Evolutionary conservation across 805 yeast genomes (phyloP).

Genomic region (Ogataea methylovora): DNA sequence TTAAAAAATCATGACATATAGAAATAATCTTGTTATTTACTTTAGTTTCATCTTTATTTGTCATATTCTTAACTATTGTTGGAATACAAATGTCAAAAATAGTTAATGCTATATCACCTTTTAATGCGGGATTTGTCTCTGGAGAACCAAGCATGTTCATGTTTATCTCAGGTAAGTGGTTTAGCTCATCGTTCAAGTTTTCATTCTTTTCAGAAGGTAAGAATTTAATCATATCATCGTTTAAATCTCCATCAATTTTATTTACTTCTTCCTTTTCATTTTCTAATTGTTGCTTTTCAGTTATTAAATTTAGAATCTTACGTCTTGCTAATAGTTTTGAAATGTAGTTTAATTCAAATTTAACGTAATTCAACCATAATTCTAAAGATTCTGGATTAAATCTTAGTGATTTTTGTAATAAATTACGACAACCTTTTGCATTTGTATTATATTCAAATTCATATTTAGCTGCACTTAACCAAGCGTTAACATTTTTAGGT

Average conservation of each 20-base stretch:
- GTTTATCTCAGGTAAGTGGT: conserved; percentile 79
- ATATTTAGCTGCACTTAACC: conserved; percentile 93
- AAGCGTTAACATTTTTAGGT: conserved; percentile 83
- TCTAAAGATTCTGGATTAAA: conserved; percentile 67
- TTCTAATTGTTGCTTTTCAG: conserved; percentile 59
- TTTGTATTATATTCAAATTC: conserved; percentile 87
- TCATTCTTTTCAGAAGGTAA: conserved; percentile 29
- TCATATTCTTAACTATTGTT: conserved; percentile 26
- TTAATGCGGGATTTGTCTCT: conserved; percentile 74
- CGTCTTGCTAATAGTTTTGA: conserved; percentile 80
- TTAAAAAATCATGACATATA: conserved; percentile 35
- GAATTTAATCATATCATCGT: conserved; percentile 12
- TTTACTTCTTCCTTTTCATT: conserved; percentile 36
- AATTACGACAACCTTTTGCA: conserved; percentile 79
- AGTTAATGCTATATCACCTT: conserved; percentile 65
- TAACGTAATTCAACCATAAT: conserved; percentile 81
- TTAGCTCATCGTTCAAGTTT: conserved; percentile 52
- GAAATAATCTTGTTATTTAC: conserved; percentile 34
- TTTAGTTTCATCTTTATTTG: conserved; percentile 8
- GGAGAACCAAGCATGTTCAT: conserved; percentile 77
- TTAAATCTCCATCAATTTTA: conserved; percentile 17
- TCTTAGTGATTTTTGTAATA: conserved; percentile 78
- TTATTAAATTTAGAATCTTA: conserved; percentile 68
- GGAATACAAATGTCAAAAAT: conserved; percentile 63
- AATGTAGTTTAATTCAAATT: conserved; percentile 80